These are phyloP conservation scores for Tuber microsphaerosporum DNA, from an alignment of 495 filamentous ascomycete genomes.

Conservation along the genomic window DNA sequence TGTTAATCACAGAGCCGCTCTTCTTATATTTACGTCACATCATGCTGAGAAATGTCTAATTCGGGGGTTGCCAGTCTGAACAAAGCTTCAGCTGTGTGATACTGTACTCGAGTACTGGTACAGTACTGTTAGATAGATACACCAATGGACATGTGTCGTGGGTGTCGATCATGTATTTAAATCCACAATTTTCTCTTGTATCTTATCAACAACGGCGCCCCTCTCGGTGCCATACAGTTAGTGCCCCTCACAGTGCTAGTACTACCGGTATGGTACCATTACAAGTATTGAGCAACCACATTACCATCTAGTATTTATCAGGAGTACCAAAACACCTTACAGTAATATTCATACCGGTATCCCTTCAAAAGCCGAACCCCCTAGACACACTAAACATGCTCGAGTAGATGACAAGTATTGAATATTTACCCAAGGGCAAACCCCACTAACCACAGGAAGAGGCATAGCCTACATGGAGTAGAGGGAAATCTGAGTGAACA, in stretches of 20 bases:
- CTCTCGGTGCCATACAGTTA: too few species aligned
- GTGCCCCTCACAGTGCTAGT: neutral
- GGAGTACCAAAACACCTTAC: neutral
- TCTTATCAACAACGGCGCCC: too few species aligned
- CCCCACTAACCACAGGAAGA: neutral
- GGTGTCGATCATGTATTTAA: too few species aligned
- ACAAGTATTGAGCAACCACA: neutral
- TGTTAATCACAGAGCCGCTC: neutral
- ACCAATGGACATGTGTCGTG: too few species aligned
- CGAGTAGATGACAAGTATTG: neutral
- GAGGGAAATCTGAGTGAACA: neutral
- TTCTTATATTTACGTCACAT: conserved; percentile 1
- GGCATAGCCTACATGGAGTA: neutral
- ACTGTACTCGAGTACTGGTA: neutral
- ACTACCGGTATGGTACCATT: neutral
- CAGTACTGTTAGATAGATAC: too few species aligned
- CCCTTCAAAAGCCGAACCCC: neutral
- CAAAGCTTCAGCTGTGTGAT: neutral
- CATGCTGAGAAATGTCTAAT: neutral
- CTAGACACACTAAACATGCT: neutral
- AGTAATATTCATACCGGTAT: neutral
- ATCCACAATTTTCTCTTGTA: too few species aligned
- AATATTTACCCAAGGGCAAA: neutral
- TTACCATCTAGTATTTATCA: neutral
- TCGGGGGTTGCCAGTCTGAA: neutral